Percentiles rank a stretch among this genome's conserved stretches.
phyloP scores from a whole-genome alignment of 345 rosid species.

The Angophora floribunda region DNA sequence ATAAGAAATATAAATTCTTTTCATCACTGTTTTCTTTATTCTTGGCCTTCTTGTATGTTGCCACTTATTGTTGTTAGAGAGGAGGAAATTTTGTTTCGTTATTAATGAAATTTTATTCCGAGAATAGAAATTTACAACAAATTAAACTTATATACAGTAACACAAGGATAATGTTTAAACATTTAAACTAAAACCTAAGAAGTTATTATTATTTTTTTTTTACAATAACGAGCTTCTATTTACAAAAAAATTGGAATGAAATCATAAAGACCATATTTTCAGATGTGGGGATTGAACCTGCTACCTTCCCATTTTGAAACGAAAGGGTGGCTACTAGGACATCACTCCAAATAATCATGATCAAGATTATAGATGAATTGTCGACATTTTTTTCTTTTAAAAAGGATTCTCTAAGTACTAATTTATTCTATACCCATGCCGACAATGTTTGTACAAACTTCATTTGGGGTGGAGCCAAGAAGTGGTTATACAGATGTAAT shows the following conservation, averaged over 20 bases:
- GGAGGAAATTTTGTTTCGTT: too few relatives aligned
- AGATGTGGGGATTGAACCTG: neutral
- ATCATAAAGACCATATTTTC: neutral
- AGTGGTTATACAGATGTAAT: neutral
- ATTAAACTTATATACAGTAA: neutral
- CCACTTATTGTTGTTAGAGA: too few relatives aligned
- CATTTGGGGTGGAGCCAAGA: neutral
- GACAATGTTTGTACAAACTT: neutral
- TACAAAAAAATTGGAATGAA: neutral
- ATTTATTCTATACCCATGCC: neutral
- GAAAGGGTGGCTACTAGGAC: neutral
- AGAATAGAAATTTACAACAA: neutral
- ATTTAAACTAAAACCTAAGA: neutral
- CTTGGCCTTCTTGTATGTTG: too few relatives aligned
- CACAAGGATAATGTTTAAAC: neutral
- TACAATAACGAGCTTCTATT: accelerated
- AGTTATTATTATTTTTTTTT: neutral
- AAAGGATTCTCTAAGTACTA: neutral
- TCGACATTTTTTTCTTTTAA: neutral
- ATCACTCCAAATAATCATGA: neutral
- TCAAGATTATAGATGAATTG: neutral
- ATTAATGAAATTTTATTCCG: too few relatives aligned
- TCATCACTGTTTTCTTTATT: too few relatives aligned
- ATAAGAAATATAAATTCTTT: too few relatives aligned
- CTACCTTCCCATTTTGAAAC: neutral